Conservation (phyloP, 495 filamentous ascomycete genomes). For the Tuber melanosporum region DNA sequence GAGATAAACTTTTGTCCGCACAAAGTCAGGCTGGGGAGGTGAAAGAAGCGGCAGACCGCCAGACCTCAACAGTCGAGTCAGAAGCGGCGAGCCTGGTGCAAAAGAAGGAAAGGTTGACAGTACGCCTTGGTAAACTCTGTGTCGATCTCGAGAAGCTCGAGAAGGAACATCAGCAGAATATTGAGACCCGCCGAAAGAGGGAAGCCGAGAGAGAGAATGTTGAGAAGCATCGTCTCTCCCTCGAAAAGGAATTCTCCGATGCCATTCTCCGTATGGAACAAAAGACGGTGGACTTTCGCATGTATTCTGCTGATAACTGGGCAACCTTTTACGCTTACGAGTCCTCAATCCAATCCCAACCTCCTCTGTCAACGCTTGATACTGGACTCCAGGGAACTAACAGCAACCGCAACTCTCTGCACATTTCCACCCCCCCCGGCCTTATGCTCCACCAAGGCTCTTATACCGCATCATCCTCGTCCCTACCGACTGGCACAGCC, state of each 20-base stretch:
- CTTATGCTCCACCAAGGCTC: slow-evolving; percentile 23
- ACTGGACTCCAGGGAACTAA: slow-evolving; percentile 16
- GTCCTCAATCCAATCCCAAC: slow-evolving; percentile 29
- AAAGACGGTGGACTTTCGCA: slow-evolving; percentile 34
- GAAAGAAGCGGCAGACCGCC: slow-evolving; percentile 38
- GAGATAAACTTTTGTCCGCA: slow-evolving; percentile 24
- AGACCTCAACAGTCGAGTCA: slow-evolving; percentile 34
- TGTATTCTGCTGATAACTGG: slow-evolving; percentile 35
- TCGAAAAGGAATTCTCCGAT: slow-evolving; percentile 38
- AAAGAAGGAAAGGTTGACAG: slow-evolving; percentile 37
- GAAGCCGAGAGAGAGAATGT: slow-evolving; percentile 26
- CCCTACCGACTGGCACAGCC: background rate
- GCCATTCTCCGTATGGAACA: slow-evolving; percentile 35
- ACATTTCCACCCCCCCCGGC: slow-evolving; percentile 32
- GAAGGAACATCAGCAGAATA: slow-evolving; percentile 27
- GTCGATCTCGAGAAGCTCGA: slow-evolving; percentile 32
- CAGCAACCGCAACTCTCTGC: slow-evolving; percentile 31
- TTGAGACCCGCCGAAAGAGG: slow-evolving; percentile 25
- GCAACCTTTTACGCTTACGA: slow-evolving; percentile 29
- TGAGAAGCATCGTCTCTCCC: slow-evolving; percentile 24
- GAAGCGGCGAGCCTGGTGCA: slow-evolving; percentile 30
- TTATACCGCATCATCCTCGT: slow-evolving; percentile 14
- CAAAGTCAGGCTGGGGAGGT: slow-evolving; percentile 35
- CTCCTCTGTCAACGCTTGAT: slow-evolving; percentile 33
- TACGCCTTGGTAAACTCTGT: slow-evolving; percentile 33